Conservation (phyloP, 1,139 yeast genomes). For the Candida mesenterica region DNA sequence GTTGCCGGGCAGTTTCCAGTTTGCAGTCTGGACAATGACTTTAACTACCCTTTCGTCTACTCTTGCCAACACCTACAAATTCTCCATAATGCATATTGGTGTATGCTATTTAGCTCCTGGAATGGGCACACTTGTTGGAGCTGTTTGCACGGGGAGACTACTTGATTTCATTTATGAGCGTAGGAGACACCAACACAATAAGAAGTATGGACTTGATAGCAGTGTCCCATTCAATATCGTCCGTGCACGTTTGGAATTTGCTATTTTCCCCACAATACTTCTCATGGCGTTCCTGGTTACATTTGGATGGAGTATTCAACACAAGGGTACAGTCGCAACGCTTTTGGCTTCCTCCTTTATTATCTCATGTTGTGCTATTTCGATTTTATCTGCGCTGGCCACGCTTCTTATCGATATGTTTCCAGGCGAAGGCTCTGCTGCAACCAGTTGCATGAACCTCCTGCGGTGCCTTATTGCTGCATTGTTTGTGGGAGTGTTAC, state of each 20-base stretch:
- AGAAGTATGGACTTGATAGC: slow-evolving; percentile 38
- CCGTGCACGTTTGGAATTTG: slow-evolving; percentile 27
- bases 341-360: slow-evolving; percentile 56
- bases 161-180: slow-evolving; percentile 45
- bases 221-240: slow-evolving; percentile 25
- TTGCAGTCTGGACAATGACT: slow-evolving; percentile 67
- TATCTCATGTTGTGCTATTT: slow-evolving; percentile 44
- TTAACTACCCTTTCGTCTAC: slow-evolving; percentile 63
- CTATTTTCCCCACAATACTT: slow-evolving; percentile 25
- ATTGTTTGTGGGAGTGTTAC: slow-evolving; percentile 22
- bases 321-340: slow-evolving; percentile 48
- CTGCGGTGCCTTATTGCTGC: slow-evolving; percentile 26
- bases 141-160: slow-evolving; percentile 45
- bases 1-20: slow-evolving; percentile 59
- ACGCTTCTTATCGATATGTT: slow-evolving; percentile 32
- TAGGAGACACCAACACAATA: slow-evolving; percentile 28
- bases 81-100: slow-evolving; percentile 56
- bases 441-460: slow-evolving; percentile 31
- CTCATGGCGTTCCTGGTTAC: slow-evolving; percentile 40
- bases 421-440: slow-evolving; percentile 30
- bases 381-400: slow-evolving; percentile 24
- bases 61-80: slow-evolving; percentile 47
- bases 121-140: slow-evolving; percentile 53
- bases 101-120: slow-evolving; percentile 62
- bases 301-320: slow-evolving; percentile 71